Conservation (phyloP, 257 asterid species). For the Datura wrightii region DNA sequence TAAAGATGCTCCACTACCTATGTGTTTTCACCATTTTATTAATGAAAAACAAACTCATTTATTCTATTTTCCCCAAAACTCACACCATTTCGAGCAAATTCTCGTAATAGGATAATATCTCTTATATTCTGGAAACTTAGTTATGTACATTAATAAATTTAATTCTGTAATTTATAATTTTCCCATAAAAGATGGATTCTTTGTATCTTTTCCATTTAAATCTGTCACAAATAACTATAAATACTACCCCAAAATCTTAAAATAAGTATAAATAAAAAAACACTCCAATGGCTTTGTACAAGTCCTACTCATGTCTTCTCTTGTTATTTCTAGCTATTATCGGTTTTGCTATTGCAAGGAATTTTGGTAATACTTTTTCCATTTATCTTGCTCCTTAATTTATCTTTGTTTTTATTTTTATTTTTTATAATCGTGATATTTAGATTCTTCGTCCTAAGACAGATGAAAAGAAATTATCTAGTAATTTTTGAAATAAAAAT, state of each 20-base stretch:
- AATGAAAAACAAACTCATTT: too few species aligned
- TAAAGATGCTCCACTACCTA: too few species aligned
- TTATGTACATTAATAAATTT: neutral
- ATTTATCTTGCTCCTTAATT: neutral
- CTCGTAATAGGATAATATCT: too few species aligned
- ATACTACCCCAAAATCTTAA: neutral
- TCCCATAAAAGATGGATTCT: neutral
- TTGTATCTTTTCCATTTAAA: neutral
- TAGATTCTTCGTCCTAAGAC: too few species aligned
- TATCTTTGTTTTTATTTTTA: too few species aligned
- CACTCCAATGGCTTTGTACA: neutral
- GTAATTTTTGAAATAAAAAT: too few species aligned
- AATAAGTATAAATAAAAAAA: neutral
- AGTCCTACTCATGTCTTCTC: constrained; percentile 24
- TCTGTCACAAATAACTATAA: neutral
- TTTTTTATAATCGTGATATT: too few species aligned
- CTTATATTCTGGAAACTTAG: neutral
- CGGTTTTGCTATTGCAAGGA: neutral
- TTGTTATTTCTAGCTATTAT: constrained; percentile 16
- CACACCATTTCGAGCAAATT: too few species aligned
- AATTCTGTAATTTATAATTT: neutral
- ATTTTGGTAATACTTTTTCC: neutral
- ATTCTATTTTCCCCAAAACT: too few species aligned
- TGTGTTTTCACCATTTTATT: too few species aligned
- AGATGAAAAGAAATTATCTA: neutral